phyloP scores from a whole-genome alignment of 768 basidiomycete species.

The Boletus tylopilopsis region DNA sequence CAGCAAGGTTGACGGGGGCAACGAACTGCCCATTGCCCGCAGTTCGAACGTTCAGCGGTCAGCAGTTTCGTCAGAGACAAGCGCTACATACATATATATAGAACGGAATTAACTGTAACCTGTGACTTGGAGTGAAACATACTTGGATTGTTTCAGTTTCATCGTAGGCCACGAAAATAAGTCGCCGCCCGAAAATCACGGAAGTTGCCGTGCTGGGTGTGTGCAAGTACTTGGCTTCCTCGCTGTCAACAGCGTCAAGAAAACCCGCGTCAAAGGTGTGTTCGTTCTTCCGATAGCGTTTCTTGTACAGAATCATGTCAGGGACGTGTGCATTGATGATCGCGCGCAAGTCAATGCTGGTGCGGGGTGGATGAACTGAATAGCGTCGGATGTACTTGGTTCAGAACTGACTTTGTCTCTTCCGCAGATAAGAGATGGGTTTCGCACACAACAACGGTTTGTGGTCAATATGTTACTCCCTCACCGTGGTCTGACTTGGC shows the following conservation, averaged over 20 bases:
- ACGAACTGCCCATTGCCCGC: not conserved
- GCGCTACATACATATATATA: too few relatives aligned
- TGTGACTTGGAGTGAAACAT: too few relatives aligned
- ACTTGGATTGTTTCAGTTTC: not conserved
- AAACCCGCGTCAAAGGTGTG: slow-evolving; percentile 32
- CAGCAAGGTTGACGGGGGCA: slow-evolving; percentile 9
- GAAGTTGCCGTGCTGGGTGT: slow-evolving; percentile 22
- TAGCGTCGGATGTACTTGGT: slow-evolving; percentile 17
- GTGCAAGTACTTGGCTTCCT: slow-evolving; percentile 4
- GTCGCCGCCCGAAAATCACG: slow-evolving; percentile 30
- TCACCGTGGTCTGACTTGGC: slow-evolving; percentile 7
- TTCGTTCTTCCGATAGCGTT: slow-evolving; percentile 8
- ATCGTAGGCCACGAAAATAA: not conserved
- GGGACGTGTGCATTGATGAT: not conserved
- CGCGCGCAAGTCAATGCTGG: not conserved
- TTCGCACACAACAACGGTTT: slow-evolving; percentile 36
- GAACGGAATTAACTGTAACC: too few relatives aligned
- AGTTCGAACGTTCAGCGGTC: not conserved
- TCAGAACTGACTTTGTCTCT: slow-evolving; percentile 13
- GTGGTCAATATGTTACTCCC: slow-evolving; percentile 27
- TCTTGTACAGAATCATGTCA: not conserved
- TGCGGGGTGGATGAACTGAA: slow-evolving; percentile 21
- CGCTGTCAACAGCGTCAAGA: slow-evolving; percentile 29
- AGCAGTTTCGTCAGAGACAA: too few relatives aligned
- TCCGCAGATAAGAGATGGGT: slow-evolving; percentile 33